Conservation (phyloP, 495 filamentous ascomycete genomes). For the Tuber magnatum region DNA sequence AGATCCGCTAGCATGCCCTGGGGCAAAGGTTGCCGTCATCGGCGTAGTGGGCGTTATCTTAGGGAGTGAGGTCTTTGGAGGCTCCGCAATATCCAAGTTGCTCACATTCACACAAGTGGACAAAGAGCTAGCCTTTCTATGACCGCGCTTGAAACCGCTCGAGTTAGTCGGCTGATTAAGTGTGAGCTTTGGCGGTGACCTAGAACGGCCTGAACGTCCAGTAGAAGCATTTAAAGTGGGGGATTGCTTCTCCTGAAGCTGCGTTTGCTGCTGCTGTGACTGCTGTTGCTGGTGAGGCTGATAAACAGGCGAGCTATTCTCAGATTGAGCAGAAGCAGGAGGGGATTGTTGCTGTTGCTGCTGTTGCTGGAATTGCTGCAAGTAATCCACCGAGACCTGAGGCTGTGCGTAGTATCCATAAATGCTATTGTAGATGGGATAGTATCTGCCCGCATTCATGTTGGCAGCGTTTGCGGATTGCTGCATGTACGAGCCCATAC, state of each 20-base stretch:
- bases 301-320: conserved; percentile 6
- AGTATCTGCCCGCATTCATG: conserved; percentile 63
- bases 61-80: conserved; percentile 58
- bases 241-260: conserved; percentile 43
- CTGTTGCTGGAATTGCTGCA: conserved; percentile 46
- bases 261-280: conserved; percentile 35
- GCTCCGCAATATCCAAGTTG: conserved; percentile 52
- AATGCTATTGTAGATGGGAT: conserved; percentile 76
- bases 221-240: conserved; percentile 41
- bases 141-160: conserved; percentile 73
- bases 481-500: conserved; percentile 46
- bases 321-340: conserved; percentile 10
- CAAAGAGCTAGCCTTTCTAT: conserved; percentile 84
- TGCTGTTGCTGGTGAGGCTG: conserved; percentile 33
- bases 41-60: conserved; percentile 76
- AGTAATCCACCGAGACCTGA: conserved; percentile 44
- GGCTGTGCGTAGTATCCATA: conserved; percentile 65
- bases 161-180: conserved; percentile 43
- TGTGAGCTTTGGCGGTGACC: conserved; percentile 51
- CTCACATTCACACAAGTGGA: conserved; percentile 55
- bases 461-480: conserved; percentile 47
- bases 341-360: conserved; percentile 31
- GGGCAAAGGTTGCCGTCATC: conserved; percentile 79
- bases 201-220: conserved; percentile 41
- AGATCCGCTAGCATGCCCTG: conserved; percentile 86